phyloP scores from a whole-genome alignment of 2,329 filamentous ascomycete genomes.

The Metarhizium guizhouense region DNA sequence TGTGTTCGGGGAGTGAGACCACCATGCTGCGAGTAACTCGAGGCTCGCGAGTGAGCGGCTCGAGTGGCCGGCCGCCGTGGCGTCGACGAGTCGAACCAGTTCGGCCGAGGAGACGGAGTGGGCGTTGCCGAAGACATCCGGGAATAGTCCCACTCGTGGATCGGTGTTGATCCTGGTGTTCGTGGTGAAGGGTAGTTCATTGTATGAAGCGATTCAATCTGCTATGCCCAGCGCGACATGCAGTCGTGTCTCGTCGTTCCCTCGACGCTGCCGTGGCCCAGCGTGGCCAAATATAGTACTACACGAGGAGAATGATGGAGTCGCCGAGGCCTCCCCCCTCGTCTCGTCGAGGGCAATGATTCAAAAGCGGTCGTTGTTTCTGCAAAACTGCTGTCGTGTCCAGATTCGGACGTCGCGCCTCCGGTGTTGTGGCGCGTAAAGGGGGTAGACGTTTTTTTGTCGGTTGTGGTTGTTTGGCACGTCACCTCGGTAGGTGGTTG shows the following conservation, averaged over 20 bases:
- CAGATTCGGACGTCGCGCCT: not conserved
- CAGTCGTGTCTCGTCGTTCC: slow-evolving; percentile 1
- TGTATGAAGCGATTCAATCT: slow-evolving; percentile 24
- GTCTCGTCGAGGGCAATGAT: not conserved
- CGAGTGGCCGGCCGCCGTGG: slow-evolving; percentile 47
- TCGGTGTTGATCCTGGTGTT: slow-evolving; percentile 37
- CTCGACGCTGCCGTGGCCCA: slow-evolving; percentile 1
- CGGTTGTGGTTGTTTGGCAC: slow-evolving; percentile 16
- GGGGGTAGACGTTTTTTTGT: too few relatives aligned
- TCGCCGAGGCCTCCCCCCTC: not conserved
- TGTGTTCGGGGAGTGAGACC: slow-evolving; percentile 35
- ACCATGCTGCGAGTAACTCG: slow-evolving; percentile 27
- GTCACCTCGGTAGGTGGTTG: slow-evolving; percentile 56
- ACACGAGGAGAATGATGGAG: not conserved
- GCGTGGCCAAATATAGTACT: slow-evolving; percentile 9
- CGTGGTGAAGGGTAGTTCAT: slow-evolving; percentile 31
- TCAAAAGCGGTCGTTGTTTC: not conserved
- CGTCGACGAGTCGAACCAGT: slow-evolving; percentile 37
- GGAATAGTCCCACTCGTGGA: slow-evolving; percentile 43
- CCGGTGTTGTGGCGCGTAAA: too few relatives aligned
- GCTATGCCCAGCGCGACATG: slow-evolving; percentile 23
- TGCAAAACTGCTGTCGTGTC: not conserved
- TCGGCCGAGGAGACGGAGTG: slow-evolving; percentile 46
- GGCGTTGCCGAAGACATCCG: slow-evolving; percentile 45
- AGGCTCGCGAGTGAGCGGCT: slow-evolving; percentile 29